Conservation (phyloP, 257 asterid genomes). For the Coffea canephora region DNA sequence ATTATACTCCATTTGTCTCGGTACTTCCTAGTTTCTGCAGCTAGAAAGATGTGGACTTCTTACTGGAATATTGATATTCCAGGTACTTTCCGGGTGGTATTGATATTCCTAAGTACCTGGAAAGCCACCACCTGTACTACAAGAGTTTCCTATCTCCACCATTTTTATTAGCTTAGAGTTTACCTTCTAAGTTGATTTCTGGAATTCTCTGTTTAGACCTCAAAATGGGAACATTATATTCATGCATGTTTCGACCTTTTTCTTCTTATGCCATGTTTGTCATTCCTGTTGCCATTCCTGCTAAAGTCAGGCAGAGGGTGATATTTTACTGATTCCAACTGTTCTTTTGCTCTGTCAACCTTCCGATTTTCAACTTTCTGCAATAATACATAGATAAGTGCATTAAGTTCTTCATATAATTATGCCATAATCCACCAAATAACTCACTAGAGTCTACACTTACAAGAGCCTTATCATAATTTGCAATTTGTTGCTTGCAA, state of each 20-base stretch:
- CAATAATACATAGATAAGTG: constrained; percentile 24
- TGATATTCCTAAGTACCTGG: constrained; percentile 20
- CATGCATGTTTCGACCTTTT: constrained; percentile 47
- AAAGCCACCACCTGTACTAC: too few relatives aligned
- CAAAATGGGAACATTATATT: constrained; percentile 15
- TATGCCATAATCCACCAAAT: background rate
- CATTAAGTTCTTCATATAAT: background rate
- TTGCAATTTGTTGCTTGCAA: constrained; percentile 74
- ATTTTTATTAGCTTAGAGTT: too few relatives aligned
- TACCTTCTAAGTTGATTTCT: too few relatives aligned
- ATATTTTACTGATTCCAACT: constrained; percentile 64
- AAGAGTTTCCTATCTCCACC: too few relatives aligned
- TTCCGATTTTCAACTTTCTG: constrained; percentile 58
- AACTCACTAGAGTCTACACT: constrained; percentile 25
- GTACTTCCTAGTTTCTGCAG: too few relatives aligned
- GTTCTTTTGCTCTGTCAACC: constrained; percentile 53
- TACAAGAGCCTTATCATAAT: constrained; percentile 59
- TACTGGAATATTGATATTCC: too few relatives aligned
- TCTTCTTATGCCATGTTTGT: constrained; percentile 33
- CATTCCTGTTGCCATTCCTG: constrained; percentile 17
- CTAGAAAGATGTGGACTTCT: too few relatives aligned
- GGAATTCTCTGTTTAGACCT: too few relatives aligned
- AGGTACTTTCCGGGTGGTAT: constrained; percentile 47
- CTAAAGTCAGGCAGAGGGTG: constrained; percentile 61
- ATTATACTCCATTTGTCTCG: too few relatives aligned